These are phyloP conservation scores for Pseudogymnoascus sp. DNA, from an alignment of 2,329 filamentous ascomycete genomes.

Conservation along the genomic window DNA sequence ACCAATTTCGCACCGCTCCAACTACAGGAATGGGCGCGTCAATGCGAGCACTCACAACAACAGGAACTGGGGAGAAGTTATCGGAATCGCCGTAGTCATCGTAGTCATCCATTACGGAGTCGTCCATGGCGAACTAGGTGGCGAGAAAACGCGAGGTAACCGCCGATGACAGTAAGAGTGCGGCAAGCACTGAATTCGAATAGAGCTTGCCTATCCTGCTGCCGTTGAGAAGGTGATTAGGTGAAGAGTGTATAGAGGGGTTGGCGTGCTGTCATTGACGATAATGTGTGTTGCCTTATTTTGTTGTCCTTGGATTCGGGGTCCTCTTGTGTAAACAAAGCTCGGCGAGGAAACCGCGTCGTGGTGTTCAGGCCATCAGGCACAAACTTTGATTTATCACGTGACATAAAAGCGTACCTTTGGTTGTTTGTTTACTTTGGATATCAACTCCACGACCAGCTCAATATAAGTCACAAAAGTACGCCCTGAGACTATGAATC, in stretches of 20 bases:
- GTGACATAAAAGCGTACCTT: not conserved
- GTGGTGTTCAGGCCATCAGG: conserved; percentile 4
- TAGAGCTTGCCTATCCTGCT: not conserved
- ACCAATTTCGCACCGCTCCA: not conserved
- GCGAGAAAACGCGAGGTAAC: conserved; percentile 41
- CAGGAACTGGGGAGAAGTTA: conserved; percentile 46
- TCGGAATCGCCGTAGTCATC: conserved; percentile 45
- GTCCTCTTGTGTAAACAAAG: conserved; percentile 7
- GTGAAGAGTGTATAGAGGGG: not conserved
- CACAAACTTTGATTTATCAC: not conserved
- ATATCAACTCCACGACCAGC: not conserved
- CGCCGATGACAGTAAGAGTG: not conserved
- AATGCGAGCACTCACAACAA: conserved; percentile 30
- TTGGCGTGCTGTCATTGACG: not conserved
- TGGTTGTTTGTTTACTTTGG: not conserved
- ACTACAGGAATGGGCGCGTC: not conserved
- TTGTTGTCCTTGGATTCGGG: conserved; percentile 1
- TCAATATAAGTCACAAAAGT: not conserved
- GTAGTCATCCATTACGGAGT: conserved; percentile 48
- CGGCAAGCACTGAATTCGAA: conserved; percentile 3
- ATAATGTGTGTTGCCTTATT: not conserved
- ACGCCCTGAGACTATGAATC: not conserved
- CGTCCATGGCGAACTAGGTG: conserved; percentile 37
- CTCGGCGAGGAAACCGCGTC: conserved; percentile 3
- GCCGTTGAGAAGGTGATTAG: not conserved